Percentiles rank a stretch among this genome's conserved stretches.
Conservation (phyloP, 768 basidiomycete genomes). For the Pulveroboletus sp. region DNA sequence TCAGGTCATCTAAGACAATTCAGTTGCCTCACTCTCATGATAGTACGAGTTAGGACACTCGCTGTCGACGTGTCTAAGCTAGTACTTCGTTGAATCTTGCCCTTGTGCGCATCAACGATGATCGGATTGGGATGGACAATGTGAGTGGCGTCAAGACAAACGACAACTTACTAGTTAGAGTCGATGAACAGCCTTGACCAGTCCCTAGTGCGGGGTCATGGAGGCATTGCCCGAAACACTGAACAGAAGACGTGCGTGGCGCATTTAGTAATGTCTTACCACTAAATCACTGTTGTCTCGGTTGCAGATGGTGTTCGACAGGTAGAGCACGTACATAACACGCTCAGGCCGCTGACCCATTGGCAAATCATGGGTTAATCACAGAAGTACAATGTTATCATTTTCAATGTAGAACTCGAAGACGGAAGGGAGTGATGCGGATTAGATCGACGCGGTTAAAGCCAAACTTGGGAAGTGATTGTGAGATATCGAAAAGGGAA, state of each 20-base stretch:
- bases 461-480: no score
- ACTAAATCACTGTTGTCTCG: background rate
- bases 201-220: no score
- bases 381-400: background rate
- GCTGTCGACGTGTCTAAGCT: background rate
- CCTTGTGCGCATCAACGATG: background rate
- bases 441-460: background rate
- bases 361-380: background rate
- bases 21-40: no score
- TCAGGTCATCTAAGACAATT: slow-evolving; percentile 1
- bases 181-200: no score
- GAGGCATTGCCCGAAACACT: no score
- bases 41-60: background rate
- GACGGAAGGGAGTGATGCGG: background rate
- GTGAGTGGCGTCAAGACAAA: no score
- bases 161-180: no score
- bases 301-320: background rate
- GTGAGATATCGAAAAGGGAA: background rate
- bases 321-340: background rate
- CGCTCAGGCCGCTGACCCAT: no score
- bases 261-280: slow-evolving; percentile 9
- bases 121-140: no score
- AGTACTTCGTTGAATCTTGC: background rate
- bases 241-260: background rate
- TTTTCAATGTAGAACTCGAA: slow-evolving; percentile 1